Base-by-base conservation (phyloP, 2,329 filamentous ascomycete genomes). In the Colletotrichum endophyticum region DNA sequence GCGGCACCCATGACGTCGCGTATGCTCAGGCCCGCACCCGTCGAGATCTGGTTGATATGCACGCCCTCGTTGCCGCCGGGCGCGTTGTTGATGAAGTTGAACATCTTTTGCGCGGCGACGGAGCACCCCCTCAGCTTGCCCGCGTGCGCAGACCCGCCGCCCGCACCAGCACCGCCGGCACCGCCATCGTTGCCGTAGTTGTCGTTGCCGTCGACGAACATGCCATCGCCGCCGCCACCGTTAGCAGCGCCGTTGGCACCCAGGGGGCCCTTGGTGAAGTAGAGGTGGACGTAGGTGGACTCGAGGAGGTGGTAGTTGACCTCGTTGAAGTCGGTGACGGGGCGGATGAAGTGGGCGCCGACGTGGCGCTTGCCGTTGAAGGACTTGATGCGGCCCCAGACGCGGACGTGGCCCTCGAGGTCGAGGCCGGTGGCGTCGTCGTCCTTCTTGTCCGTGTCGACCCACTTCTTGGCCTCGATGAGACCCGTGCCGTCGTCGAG, bases 401-500 rank as follows among this genome's bases (percentile, higher is more conserved):
- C 94, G 81, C 96, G 93, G 69, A 96, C 95, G 86, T 98, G 96
- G 70, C 93, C 91, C 82, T 96, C 94, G 79, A 94, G 89, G 78
- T 92, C 90, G 80, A 95, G 91, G 78, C 91, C 90, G 25, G 88
- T 84, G 78, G 88, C 87, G 32, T 84, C 82, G 53, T 85, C 83
- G 44, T 90, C 88, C 73, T 85, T 85, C 82, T 90, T 90, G 82
- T 92, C 91, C 79, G 90, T 86, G 85, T 96, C 94, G 73, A 95
- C 89, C 94, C 95, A 98, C 84, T 94, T 93, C 88, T 97, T 98
- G 79, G 95, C 96, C 85, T 99, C 98, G 81, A 98, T 94, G 77
- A 93, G 90, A 76, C 95, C 96, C 2, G 98, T 99, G 84, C 97
- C 97, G 85, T 99, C 97, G 86, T 99, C 97, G 81, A 99, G 89